These are phyloP conservation scores for Singerocomus inundabilis DNA, from an alignment of 1,284 basidiomycete species.

Conservation along the genomic window DNA sequence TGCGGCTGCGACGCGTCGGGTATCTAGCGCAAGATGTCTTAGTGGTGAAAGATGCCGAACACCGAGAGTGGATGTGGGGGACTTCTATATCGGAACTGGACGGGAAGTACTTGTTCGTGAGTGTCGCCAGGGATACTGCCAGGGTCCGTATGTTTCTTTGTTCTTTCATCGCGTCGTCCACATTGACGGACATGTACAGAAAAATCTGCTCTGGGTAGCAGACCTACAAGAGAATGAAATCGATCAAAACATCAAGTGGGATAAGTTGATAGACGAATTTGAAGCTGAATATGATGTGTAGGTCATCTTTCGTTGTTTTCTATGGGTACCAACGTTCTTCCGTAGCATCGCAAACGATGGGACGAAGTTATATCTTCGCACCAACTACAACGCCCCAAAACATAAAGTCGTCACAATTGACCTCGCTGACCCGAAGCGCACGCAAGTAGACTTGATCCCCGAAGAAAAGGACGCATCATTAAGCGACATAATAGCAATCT, in stretches of 20 bases:
- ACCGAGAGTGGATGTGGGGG: conserved; percentile 70
- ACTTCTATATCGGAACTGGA: conserved; percentile 57
- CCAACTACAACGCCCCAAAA: conserved; percentile 65
- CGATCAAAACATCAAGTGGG: conserved; percentile 65
- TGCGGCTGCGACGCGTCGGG: conserved; percentile 12
- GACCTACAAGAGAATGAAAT: conserved; percentile 60
- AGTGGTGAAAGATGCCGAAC: conserved; percentile 58
- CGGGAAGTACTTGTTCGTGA: conserved; percentile 62
- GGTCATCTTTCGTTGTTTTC: conserved; percentile 24
- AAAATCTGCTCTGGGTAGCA: conserved; percentile 73
- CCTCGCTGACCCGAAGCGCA: conserved; percentile 48
- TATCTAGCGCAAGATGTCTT: conserved; percentile 63
- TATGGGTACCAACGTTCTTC: conserved; percentile 1
- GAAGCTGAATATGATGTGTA: conserved; percentile 63
- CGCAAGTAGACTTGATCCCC: conserved; percentile 64
- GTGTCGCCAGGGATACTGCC: conserved; percentile 61
- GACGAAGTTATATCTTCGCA: conserved; percentile 62
- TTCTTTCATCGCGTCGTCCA: not conserved
- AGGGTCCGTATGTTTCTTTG: conserved; percentile 41
- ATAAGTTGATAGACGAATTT: conserved; percentile 64
- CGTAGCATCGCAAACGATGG: conserved; percentile 66
- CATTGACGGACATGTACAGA: conserved; percentile 40
- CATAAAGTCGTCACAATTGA: conserved; percentile 71
- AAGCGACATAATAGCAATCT: conserved; percentile 50
- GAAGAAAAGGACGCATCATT: conserved; percentile 69